These are phyloP conservation scores for Limnomonas spitsbergensis DNA, from an alignment of 139 green algal genomes.

Conservation along the genomic window DNA sequence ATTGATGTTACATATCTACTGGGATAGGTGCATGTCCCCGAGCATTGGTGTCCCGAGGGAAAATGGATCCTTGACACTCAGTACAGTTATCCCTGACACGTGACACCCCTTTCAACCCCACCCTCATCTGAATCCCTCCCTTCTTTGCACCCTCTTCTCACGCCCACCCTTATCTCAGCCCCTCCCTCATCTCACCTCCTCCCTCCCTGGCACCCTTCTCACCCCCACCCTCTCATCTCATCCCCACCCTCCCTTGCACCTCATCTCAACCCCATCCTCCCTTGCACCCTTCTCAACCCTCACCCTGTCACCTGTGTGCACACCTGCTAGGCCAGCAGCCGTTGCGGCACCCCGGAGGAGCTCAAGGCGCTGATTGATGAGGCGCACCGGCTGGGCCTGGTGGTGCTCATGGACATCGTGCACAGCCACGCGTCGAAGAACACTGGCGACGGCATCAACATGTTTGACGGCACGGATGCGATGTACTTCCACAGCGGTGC, in stretches of 20 bases:
- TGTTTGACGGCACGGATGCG: constrained; percentile 93
- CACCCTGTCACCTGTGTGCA: background rate
- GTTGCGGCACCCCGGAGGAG: constrained; percentile 26
- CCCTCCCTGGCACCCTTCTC: background rate
- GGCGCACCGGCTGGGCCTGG: constrained; percentile 80
- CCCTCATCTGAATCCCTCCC: background rate
- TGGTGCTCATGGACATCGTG: constrained; percentile 85
- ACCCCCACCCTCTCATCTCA: constrained; percentile 41
- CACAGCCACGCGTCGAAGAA: constrained; percentile 92
- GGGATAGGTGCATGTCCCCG: constrained; percentile 57
- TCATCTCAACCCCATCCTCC: background rate
- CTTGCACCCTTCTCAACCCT: background rate
- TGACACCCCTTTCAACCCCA: background rate
- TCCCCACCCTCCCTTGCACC: background rate
- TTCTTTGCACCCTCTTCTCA: background rate
- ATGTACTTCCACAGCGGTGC: constrained; percentile 90
- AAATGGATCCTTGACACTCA: constrained; percentile 77
- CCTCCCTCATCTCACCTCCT: background rate
- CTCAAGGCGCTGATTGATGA: constrained; percentile 80
- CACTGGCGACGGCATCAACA: constrained; percentile 95
- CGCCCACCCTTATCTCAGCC: background rate
- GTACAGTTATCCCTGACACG: background rate
- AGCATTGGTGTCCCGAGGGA: background rate
- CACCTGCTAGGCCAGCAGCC: background rate
- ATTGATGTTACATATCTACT: constrained; percentile 66